Evolutionary conservation across 805 yeast genomes (phyloP).

Genomic region (Saccharomycopsis selenospora): DNA sequence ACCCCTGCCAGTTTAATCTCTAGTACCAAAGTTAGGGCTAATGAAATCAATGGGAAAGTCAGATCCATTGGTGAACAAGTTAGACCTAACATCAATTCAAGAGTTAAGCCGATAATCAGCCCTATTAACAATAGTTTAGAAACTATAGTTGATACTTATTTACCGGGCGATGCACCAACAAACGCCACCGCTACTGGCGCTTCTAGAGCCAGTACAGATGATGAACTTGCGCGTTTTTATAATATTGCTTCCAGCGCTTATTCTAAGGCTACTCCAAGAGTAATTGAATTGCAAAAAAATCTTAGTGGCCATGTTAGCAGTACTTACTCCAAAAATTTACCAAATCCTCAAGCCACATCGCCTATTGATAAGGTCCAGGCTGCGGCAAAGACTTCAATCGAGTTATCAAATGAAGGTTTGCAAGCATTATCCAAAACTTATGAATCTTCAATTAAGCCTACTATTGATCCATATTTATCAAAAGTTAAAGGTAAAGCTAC

Average conservation of each 20-base stretch:
- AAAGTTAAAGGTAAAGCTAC: slow-evolving; percentile 24
- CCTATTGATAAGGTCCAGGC: slow-evolving; percentile 27
- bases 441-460: slow-evolving; percentile 27
- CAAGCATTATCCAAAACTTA: slow-evolving; percentile 15
- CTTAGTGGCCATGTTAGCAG: slow-evolving; percentile 26
- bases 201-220: slow-evolving; percentile 11
- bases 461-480: slow-evolving; percentile 25
- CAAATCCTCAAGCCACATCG: slow-evolving; percentile 20
- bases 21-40: slow-evolving; percentile 17
- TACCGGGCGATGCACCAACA: slow-evolving; percentile 22
- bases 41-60: slow-evolving; percentile 37
- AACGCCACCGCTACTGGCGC: slow-evolving; percentile 13
- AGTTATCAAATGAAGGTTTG: slow-evolving; percentile 32
- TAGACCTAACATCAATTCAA: slow-evolving; percentile 20
- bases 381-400: slow-evolving; percentile 32
- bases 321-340: slow-evolving; percentile 27
- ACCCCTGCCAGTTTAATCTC: slow-evolving; percentile 10
- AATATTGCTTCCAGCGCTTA: slow-evolving; percentile 25
- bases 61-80: slow-evolving; percentile 12
- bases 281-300: background rate
- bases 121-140: slow-evolving; percentile 29
- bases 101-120: slow-evolving; percentile 27
- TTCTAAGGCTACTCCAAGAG: slow-evolving; percentile 25
- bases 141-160: slow-evolving; percentile 24
- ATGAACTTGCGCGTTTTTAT: slow-evolving; percentile 22